A percentile compares a stretch with the other conserved stretches of the same genome.
Evolutionary conservation across 1,284 basidiomycete genomes (phyloP).

Genomic region (Sanghuangporus sanghuang): DNA sequence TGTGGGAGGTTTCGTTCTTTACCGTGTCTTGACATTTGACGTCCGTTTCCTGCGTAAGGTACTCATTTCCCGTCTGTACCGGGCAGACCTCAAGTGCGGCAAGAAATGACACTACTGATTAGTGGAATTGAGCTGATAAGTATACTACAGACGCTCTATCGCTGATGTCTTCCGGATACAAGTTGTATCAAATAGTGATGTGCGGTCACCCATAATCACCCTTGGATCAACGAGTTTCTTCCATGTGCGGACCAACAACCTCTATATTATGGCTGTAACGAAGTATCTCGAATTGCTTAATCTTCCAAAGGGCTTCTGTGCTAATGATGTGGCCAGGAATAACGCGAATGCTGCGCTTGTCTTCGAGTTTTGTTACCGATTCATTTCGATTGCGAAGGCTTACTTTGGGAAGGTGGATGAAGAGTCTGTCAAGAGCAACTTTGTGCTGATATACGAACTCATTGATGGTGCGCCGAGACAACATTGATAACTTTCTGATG

Average conservation of each 20-base stretch:
- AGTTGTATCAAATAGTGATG: constrained; percentile 95
- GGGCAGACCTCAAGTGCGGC: constrained; percentile 88
- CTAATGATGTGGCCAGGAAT: constrained; percentile 46
- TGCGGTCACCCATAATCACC: constrained; percentile 95
- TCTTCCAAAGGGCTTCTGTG: not conserved
- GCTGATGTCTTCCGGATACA: constrained; percentile 97
- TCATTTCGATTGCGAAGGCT: constrained; percentile 88
- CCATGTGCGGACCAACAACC: constrained; percentile 91
- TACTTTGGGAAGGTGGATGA: constrained; percentile 99
- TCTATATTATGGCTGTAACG: constrained; percentile 92
- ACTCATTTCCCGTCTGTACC: constrained; percentile 88
- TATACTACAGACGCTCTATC: constrained; percentile 83
- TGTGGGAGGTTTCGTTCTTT: constrained; percentile 19
- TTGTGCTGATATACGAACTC: constrained; percentile 93
- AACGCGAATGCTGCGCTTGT: constrained; percentile 98
- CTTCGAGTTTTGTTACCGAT: constrained; percentile 96
- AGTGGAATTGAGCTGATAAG: not conserved
- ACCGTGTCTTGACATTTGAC: not conserved
- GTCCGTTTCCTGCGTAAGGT: constrained; percentile 47
- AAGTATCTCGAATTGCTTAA: constrained; percentile 50
- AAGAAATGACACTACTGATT: not conserved
- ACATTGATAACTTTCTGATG: not conserved
- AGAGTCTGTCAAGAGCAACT: constrained; percentile 98
- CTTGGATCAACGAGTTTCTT: constrained; percentile 97
- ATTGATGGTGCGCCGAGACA: constrained; percentile 71